Evolutionary conservation across 2,329 filamentous ascomycete genomes (phyloP).

Genomic region (Hypoxylon rubiginosum): DNA sequence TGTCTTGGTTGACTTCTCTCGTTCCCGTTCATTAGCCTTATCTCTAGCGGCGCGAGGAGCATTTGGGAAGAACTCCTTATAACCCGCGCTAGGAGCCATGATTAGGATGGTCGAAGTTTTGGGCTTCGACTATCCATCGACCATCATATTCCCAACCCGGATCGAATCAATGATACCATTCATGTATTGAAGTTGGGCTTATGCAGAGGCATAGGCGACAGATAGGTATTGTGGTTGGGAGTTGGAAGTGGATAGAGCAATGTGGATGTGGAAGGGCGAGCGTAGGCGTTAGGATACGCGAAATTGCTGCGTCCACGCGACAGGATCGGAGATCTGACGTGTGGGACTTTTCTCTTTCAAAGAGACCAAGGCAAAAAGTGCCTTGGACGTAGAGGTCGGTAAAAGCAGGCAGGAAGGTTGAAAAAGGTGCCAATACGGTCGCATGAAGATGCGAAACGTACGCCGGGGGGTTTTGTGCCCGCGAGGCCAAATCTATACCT

Average conservation of each 20-base stretch:
- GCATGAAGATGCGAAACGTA: conserved; percentile 38
- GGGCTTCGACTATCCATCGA: conserved; percentile 65
- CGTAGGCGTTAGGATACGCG: conserved; percentile 45
- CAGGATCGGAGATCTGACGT: conserved; percentile 53
- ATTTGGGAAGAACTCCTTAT: conserved; percentile 88
- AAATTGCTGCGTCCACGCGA: conserved; percentile 54
- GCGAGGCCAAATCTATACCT: conserved; percentile 29
- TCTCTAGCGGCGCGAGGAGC: conserved; percentile 76
- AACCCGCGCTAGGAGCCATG: conserved; percentile 81
- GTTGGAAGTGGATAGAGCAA: conserved; percentile 11
- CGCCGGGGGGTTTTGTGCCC: conserved; percentile 24
- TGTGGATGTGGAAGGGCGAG: conserved; percentile 2
- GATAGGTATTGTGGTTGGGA: conserved; percentile 40
- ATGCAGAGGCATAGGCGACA: conserved; percentile 40
- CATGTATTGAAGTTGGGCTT: conserved; percentile 50
- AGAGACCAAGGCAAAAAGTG: conserved; percentile 40
- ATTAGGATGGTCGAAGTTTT: conserved; percentile 70
- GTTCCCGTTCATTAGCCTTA: conserved; percentile 72
- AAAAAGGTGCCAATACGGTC: conserved; percentile 40
- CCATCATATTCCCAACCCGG: conserved; percentile 66
- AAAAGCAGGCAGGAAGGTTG: conserved; percentile 23
- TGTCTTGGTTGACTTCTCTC: conserved; percentile 63
- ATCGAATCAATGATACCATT: conserved; percentile 53
- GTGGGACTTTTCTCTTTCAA: conserved; percentile 45
- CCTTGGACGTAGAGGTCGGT: conserved; percentile 31